These are phyloP conservation scores for Rhinocladiella similis DNA, from an alignment of 2,329 filamentous ascomycete species.

Conservation along the genomic window DNA sequence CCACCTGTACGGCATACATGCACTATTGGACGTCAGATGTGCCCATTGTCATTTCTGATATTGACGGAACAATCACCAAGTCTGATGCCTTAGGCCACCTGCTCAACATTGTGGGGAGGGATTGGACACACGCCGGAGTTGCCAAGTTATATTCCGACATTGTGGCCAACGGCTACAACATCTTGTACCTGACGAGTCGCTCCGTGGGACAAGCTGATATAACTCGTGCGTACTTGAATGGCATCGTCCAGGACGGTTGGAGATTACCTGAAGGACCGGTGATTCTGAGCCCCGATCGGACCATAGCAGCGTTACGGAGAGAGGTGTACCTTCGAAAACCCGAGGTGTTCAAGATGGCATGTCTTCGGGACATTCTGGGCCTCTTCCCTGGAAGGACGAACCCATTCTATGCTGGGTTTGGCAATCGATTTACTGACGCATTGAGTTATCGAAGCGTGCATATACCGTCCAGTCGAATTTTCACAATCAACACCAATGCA, in stretches of 20 bases:
- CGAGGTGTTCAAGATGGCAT: conserved; percentile 99
- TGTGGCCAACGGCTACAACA: conserved; percentile 92
- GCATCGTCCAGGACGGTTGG: conserved; percentile 85
- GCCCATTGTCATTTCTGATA: conserved; percentile 96
- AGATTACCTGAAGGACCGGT: conserved; percentile 85
- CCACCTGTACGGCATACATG: conserved; percentile 89
- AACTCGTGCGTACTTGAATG: conserved; percentile 84
- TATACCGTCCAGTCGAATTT: conserved; percentile 90
- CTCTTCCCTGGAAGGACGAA: conserved; percentile 75
- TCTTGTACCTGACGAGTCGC: conserved; percentile 94
- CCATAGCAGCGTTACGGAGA: conserved; percentile 85
- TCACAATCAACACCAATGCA: conserved; percentile 97
- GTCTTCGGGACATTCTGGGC: conserved; percentile 86
- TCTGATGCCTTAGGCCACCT: conserved; percentile 93
- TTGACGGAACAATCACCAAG: conserved; percentile 98
- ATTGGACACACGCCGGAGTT: conserved; percentile 96
- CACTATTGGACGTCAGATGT: conserved; percentile 90
- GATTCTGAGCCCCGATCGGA: conserved; percentile 91
- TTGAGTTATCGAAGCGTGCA: conserved; percentile 95
- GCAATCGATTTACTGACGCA: conserved; percentile 93
- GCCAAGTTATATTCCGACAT: conserved; percentile 98
- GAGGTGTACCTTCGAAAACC: conserved; percentile 96
- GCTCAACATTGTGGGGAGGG: conserved; percentile 91
- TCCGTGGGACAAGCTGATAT: conserved; percentile 92
- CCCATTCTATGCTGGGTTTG: conserved; percentile 96